Evolutionary conservation across 208 protist species (phyloP).

Genomic region (Phytomonas sp.): DNA sequence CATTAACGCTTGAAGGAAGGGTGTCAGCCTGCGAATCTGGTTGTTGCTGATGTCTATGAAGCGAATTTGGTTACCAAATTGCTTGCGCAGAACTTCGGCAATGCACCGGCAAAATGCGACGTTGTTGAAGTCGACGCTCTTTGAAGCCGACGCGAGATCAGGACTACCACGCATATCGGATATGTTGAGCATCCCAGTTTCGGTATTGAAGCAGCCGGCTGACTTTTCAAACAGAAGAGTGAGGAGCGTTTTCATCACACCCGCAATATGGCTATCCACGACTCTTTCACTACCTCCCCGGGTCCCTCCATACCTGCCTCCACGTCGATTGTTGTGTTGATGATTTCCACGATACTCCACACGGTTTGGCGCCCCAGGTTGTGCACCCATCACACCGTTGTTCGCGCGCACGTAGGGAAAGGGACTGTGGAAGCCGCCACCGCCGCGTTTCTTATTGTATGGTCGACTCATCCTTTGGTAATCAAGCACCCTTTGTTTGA

Average conservation of each 20-base stretch:
- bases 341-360: slow-evolving; percentile 15
- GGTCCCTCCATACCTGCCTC: slow-evolving; percentile 11
- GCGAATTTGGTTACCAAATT: slow-evolving; percentile 44
- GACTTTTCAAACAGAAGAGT: slow-evolving; percentile 74
- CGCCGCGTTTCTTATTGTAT: slow-evolving; percentile 1
- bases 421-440: slow-evolving; percentile 17
- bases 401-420: slow-evolving; percentile 15
- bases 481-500: no score
- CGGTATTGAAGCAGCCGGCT: slow-evolving; percentile 24
- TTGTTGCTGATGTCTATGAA: slow-evolving; percentile 61
- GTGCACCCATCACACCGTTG: slow-evolving; percentile 5
- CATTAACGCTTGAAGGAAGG: slow-evolving; percentile 56
- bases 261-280: slow-evolving; percentile 8
- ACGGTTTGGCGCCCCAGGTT: slow-evolving; percentile 19
- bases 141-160: slow-evolving; percentile 50
- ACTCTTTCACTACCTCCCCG: no score
- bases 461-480: no score
- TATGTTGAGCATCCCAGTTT: slow-evolving; percentile 51
- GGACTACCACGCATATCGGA: slow-evolving; percentile 41
- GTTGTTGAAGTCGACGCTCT: slow-evolving; percentile 79
- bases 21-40: slow-evolving; percentile 46
- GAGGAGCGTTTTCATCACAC: slow-evolving; percentile 78
- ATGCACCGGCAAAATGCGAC: slow-evolving; percentile 70
- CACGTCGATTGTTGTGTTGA: slow-evolving; percentile 19
- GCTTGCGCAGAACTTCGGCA: slow-evolving; percentile 52